Evolutionary conservation across 371 early-diverging fungal genomes (phyloP), one percentile per base, ranked within the genome.

Genomic region (Chytridiales sp.): DNA sequence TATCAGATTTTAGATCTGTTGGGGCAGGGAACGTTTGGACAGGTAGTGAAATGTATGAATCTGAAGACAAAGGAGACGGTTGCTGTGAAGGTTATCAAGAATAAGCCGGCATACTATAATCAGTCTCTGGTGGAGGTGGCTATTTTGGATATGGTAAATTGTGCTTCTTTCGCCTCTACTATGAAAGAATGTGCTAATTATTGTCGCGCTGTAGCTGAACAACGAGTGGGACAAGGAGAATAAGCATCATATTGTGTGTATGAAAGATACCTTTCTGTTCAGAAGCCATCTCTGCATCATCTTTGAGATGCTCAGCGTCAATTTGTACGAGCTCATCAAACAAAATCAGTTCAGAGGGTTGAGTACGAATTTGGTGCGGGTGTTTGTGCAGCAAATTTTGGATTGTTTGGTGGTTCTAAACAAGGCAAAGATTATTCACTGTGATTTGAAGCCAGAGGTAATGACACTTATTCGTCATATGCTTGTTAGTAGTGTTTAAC

Each of bases 21-120:
- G 42, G 99, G 99, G 0, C 88, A 87, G 72, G 99, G 99, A 9
- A 98, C 98, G 0, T 99, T 97, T 83, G 98, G 99, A 0, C 97
- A 98, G 75, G 99, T 99, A 0, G 95, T 91, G 19, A 93, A 92
- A 72, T 98, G 97, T 66, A 85, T 86, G 43, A 87, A 91, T 50
- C 51, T 90, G 43, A 83, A 83, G 49, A 92, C 94, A 3, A 85
- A 87, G 58, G 87, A 88, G 42, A 68, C 87, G n/a, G 88, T 92
- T 17, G 98, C 97, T 2, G 86, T 98, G 53, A 99, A 99, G 71
- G 90, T 98, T 17, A 92, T 98, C 59, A 98, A 98, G 69, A 95
- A 92, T 75, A 87, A 91, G 61, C 84, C 85, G 1, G 90, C 91
- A 1, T 98, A 92, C 75, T 89, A 86, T 66, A 87, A 88, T 62